Percentiles rank a stretch among this genome's conserved stretches.
These are phyloP conservation scores for Albugo laibachii DNA, from an alignment of 352 stramenopile species.

Conservation along the genomic window DNA sequence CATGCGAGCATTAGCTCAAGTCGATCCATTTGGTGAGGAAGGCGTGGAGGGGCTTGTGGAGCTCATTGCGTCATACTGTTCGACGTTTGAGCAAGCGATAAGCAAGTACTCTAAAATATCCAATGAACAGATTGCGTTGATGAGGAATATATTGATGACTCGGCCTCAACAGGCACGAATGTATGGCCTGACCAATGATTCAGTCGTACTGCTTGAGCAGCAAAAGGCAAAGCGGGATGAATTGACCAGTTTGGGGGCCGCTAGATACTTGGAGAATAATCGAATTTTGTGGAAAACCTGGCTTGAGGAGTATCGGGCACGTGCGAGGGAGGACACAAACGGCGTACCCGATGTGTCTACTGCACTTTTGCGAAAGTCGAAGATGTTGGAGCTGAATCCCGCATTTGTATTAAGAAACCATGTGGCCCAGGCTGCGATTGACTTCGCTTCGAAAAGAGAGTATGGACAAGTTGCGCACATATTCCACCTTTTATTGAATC, in stretches of 20 bases:
- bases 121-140: slow-evolving; percentile 49
- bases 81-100: slow-evolving; percentile 46
- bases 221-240: slow-evolving; percentile 28
- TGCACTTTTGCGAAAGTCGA: slow-evolving; percentile 12
- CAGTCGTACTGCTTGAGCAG: slow-evolving; percentile 27
- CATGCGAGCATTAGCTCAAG: slow-evolving; percentile 33
- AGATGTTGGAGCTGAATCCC: slow-evolving; percentile 56
- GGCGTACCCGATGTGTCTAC: slow-evolving; percentile 12
- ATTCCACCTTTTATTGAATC: slow-evolving; percentile 40
- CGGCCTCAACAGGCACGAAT: slow-evolving; percentile 33
- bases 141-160: slow-evolving; percentile 33
- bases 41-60: slow-evolving; percentile 14
- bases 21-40: slow-evolving; percentile 20
- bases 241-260: slow-evolving; percentile 17
- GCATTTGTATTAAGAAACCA: slow-evolving; percentile 79
- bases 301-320: slow-evolving; percentile 27
- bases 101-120: slow-evolving; percentile 32
- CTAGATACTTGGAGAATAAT: neutral
- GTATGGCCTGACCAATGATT: slow-evolving; percentile 54
- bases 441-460: slow-evolving; percentile 47
- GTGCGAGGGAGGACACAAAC: slow-evolving; percentile 22
- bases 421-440: slow-evolving; percentile 75
- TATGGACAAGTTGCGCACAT: slow-evolving; percentile 43
- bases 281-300: slow-evolving; percentile 23
- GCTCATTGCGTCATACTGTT: slow-evolving; percentile 34